Percentiles rank a stretch among this genome's conserved stretches.
Conservation (phyloP, 495 filamentous ascomycete genomes). For the Penicillium samsonianum region DNA sequence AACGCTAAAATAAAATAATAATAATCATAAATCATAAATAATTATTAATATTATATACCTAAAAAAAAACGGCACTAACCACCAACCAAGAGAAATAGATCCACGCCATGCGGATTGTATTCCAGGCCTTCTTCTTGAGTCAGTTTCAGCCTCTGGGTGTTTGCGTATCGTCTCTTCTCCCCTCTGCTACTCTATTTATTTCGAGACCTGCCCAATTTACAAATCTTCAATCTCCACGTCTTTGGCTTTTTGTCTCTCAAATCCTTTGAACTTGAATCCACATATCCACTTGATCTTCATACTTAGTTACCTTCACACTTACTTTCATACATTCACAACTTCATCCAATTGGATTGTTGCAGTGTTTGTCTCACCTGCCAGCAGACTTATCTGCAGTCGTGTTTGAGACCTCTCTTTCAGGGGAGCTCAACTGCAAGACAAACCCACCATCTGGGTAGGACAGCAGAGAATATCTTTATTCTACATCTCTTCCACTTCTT, state of each 20-base stretch:
- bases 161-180: conserved; percentile 9
- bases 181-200: conserved; percentile 15
- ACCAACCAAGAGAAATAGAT: conserved; percentile 14
- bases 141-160: conserved; percentile 34
- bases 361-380: conserved; percentile 21
- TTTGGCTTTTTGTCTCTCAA: conserved; percentile 7
- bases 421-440: conserved; percentile 15
- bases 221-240: neutral
- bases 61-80: conserved; percentile 14
- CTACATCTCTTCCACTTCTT: conserved; percentile 24
- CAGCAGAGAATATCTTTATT: conserved; percentile 21
- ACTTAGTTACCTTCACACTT: neutral
- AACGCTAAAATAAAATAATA: conserved; percentile 9
- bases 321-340: neutral
- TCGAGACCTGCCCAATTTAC: conserved; percentile 7
- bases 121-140: conserved; percentile 18
- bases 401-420: conserved; percentile 24
- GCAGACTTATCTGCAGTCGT: conserved; percentile 8
- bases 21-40: conserved; percentile 4
- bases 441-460: conserved; percentile 13
- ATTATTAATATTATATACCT: conserved; percentile 4
- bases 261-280: conserved; percentile 5
- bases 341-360: conserved; percentile 13
- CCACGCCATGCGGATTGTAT: conserved; percentile 21
- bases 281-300: neutral